Percentiles rank a stretch among this genome's conserved stretches.
Evolutionary conservation across 495 filamentous ascomycete genomes (phyloP).

Genomic region (Cetradonia linearis): DNA sequence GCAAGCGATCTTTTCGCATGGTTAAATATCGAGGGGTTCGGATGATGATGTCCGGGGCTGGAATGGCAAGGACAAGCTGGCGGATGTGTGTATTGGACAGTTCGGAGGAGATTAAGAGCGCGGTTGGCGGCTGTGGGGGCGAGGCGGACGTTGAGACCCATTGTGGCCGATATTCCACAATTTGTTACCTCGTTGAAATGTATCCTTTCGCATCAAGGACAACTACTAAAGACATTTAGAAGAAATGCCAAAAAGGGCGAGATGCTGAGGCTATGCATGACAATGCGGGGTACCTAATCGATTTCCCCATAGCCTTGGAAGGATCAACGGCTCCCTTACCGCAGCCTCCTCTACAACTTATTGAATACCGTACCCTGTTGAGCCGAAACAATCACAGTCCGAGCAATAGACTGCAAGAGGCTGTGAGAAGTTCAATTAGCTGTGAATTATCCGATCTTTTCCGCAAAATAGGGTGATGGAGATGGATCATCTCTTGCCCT

Average conservation of each 20-base stretch:
- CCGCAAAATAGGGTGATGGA: too few species aligned
- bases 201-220: neutral
- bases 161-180: constrained; percentile 6
- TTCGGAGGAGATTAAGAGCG: constrained; percentile 73
- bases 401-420: too few species aligned
- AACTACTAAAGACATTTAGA: neutral
- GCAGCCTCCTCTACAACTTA: neutral
- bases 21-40: constrained; percentile 38
- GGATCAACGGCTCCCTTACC: constrained; percentile 4
- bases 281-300: constrained; percentile 1
- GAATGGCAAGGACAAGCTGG: constrained; percentile 88
- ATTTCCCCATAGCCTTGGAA: constrained; percentile 7
- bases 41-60: constrained; percentile 61
- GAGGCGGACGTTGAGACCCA: constrained; percentile 39
- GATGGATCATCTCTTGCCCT: neutral
- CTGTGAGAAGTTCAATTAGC: too few species aligned
- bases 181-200: neutral
- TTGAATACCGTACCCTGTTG: neutral
- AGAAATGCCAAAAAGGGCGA: neutral
- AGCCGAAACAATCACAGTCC: too few species aligned
- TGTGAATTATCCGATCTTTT: too few species aligned
- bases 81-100: constrained; percentile 82
- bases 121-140: constrained; percentile 59
- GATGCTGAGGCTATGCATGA: neutral
- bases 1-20: constrained; percentile 55